phyloP scores from a whole-genome alignment of 2,329 filamentous ascomycete species.

The Aschersonia sp. region DNA sequence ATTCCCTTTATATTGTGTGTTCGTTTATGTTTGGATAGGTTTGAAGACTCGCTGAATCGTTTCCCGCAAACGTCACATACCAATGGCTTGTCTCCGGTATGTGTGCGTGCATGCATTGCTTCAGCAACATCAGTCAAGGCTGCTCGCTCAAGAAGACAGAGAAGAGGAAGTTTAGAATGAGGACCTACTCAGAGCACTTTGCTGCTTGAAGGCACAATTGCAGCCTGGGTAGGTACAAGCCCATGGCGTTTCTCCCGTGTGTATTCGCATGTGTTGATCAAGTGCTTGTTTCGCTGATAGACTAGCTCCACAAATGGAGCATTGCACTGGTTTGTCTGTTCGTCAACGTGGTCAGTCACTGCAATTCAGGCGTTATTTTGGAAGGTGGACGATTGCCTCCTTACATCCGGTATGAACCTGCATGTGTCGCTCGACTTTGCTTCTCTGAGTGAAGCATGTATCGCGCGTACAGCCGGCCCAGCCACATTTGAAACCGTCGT shows the following conservation, averaged over 20 bases:
- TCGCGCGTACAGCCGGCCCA: slow-evolving; percentile 42
- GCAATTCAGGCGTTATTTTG: neutral
- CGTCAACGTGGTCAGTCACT: slow-evolving; percentile 1
- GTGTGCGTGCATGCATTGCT: slow-evolving; percentile 54
- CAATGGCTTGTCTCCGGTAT: slow-evolving; percentile 50
- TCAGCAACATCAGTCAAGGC: neutral
- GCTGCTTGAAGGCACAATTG: slow-evolving; percentile 47
- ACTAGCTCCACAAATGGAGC: slow-evolving; percentile 36
- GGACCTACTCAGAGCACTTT: slow-evolving; percentile 47
- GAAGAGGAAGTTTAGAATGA: neutral
- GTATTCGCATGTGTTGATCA: slow-evolving; percentile 51
- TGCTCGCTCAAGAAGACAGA: neutral
- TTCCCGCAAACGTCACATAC: slow-evolving; percentile 43
- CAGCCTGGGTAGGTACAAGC: slow-evolving; percentile 36
- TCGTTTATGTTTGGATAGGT: slow-evolving; percentile 49
- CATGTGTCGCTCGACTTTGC: slow-evolving; percentile 50
- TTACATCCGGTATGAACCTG: slow-evolving; percentile 50
- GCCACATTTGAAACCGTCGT: slow-evolving; percentile 33
- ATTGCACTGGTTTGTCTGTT: slow-evolving; percentile 44
- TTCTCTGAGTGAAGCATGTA: slow-evolving; percentile 40
- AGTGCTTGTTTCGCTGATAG: slow-evolving; percentile 56
- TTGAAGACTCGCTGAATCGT: slow-evolving; percentile 49
- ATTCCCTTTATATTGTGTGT: slow-evolving; percentile 40
- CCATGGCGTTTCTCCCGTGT: slow-evolving; percentile 51
- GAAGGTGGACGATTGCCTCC: slow-evolving; percentile 9